These are phyloP conservation scores for Neobulgaria alba DNA, from an alignment of 2,329 filamentous ascomycete genomes.

Conservation along the genomic window DNA sequence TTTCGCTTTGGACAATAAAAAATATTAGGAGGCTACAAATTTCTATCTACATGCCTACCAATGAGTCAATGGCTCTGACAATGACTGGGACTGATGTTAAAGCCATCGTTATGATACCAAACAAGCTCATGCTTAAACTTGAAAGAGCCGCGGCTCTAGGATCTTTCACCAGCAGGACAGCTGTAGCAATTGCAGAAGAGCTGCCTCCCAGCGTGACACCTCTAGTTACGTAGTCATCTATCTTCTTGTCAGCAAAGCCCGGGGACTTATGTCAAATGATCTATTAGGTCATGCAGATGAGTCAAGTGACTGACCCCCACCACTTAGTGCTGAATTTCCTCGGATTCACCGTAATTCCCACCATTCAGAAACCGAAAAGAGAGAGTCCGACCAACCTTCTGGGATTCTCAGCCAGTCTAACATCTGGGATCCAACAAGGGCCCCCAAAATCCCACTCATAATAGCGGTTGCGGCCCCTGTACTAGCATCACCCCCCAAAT, in stretches of 20 bases:
- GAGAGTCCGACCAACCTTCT: conserved; percentile 35
- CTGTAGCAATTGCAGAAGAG: conserved; percentile 51
- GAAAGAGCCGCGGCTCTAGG: conserved; percentile 50
- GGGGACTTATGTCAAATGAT: no score
- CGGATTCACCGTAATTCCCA: no score
- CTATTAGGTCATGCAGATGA: no score
- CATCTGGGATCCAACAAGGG: conserved; percentile 43
- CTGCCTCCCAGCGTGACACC: conserved; percentile 54
- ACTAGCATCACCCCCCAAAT: conserved; percentile 47
- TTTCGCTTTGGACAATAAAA: no score
- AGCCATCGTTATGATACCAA: conserved; percentile 49
- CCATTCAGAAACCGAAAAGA: no score
- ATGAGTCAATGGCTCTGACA: conserved; percentile 37
- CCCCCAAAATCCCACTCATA: conserved; percentile 50
- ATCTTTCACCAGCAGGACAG: conserved; percentile 45
- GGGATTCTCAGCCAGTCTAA: conserved; percentile 43
- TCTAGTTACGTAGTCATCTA: conserved; percentile 55
- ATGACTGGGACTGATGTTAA: conserved; percentile 49
- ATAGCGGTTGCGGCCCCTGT: conserved; percentile 49
- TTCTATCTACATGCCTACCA: conserved; percentile 34
- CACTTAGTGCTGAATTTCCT: no score
- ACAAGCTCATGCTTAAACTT: conserved; percentile 51
- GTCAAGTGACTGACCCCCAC: no score
- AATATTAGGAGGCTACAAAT: no score
- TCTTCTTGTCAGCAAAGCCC: conserved; percentile 11